Evolutionary conservation across 164 flowering plant species (phyloP).

Genomic region (Magnolia changhungtana): DNA sequence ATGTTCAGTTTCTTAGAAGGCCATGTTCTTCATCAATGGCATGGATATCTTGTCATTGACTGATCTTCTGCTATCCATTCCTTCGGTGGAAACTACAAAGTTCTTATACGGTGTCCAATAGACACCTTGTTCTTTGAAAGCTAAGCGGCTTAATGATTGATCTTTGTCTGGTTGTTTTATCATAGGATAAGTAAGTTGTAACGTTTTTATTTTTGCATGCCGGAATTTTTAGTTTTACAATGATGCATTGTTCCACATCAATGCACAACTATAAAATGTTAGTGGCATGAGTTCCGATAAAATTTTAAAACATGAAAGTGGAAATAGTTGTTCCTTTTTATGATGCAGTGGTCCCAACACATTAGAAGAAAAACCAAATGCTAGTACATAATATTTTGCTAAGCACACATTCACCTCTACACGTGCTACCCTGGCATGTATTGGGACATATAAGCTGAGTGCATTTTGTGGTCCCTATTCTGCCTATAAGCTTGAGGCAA

Average conservation of each 20-base stretch:
- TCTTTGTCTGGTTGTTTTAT: constrained; percentile 44
- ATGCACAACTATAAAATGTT: not conserved
- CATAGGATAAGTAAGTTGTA: constrained; percentile 60
- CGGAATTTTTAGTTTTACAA: not conserved
- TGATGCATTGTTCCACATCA: not conserved
- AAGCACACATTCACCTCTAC: not conserved
- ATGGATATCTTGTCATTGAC: constrained; percentile 4
- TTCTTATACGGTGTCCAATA: constrained; percentile 90
- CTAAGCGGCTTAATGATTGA: constrained; percentile 65
- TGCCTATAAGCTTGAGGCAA: not conserved
- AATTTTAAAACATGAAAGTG: too few species aligned
- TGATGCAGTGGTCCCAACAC: not conserved
- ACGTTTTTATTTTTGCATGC: not conserved
- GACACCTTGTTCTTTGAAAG: constrained; percentile 53
- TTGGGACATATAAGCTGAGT: too few species aligned
- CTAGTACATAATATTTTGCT: not conserved
- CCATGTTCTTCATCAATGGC: not conserved
- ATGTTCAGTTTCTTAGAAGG: not conserved
- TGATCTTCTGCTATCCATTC: constrained; percentile 8
- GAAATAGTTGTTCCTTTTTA: too few species aligned
- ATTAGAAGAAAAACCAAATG: not conserved
- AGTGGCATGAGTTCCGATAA: too few species aligned
- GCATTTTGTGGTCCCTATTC: not conserved
- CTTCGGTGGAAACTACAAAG: constrained; percentile 58
- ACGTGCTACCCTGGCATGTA: not conserved